A percentile compares a stretch with the other conserved stretches of the same genome.
Evolutionary conservation across 2,329 filamentous ascomycete species (phyloP).

Genomic region (Aspergillus aculeatinus): DNA sequence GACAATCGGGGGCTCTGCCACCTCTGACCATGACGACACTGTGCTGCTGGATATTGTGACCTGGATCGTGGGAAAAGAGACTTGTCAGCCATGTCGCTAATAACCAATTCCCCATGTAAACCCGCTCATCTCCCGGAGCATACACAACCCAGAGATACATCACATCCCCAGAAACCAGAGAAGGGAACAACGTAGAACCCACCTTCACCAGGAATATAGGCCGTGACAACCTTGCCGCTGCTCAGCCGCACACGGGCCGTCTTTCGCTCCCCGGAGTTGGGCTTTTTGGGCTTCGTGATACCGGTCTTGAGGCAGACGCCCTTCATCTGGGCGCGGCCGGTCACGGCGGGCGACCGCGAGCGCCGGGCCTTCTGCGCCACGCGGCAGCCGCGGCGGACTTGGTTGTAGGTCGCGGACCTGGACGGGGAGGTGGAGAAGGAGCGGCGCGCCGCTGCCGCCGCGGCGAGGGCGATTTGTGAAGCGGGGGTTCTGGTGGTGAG

Average conservation of each 20-base stretch:
- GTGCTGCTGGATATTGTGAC: constrained; percentile 98
- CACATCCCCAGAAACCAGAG: not conserved
- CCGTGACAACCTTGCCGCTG: constrained; percentile 81
- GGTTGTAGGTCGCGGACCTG: constrained; percentile 66
- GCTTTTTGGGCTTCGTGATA: constrained; percentile 95
- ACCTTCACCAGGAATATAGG: constrained; percentile 94
- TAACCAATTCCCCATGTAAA: not conserved
- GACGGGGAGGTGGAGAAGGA: constrained; percentile 60
- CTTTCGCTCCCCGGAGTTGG: constrained; percentile 96
- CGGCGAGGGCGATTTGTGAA: constrained; percentile 6
- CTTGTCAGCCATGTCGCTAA: constrained; percentile 6
- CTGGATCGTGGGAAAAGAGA: constrained; percentile 35
- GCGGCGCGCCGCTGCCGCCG: constrained; percentile 28
- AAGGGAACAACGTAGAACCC: constrained; percentile 18
- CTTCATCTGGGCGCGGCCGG: constrained; percentile 77
- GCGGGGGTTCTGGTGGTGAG: constrained; percentile 10
- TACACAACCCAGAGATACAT: not conserved
- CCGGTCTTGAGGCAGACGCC: constrained; percentile 94
- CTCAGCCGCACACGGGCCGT: constrained; percentile 88
- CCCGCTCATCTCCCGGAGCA: not conserved
- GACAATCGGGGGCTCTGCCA: constrained; percentile 92
- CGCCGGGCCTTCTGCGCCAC: constrained; percentile 78
- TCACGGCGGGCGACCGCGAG: constrained; percentile 81
- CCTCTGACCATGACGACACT: constrained; percentile 95
- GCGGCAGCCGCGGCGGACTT: constrained; percentile 74